Base-by-base conservation (phyloP, 1,139 yeast genomes). In the Yamadazyma dushanensis region DNA sequence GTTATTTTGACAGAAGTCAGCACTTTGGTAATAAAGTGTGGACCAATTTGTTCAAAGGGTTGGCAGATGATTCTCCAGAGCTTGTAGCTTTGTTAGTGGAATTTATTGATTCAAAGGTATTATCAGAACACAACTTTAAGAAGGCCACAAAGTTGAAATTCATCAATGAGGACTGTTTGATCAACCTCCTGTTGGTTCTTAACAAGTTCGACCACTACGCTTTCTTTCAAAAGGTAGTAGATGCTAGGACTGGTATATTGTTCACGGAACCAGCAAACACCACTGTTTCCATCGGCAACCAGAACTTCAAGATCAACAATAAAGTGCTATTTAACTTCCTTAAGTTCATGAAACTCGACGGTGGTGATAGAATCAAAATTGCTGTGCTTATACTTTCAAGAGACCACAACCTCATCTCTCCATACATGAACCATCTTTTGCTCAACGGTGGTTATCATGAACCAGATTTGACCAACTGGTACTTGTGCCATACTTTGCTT, bases 131-230 rank as follows among this genome's bases (percentile, higher is more conserved):
- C 1, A 66, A 76, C 11, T 83, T 81, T 51, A 76, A 78, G 45
- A 82, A 80, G 50, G 66, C 82, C 39, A 76, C 89, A 1, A 90
- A 89, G 54, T 76, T 88, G 47, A 78, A 79, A 45, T 73, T 89
- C 14, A 75, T 90, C 50, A 88, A 86, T 50, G 97, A 90, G 51
- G 78, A 85, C 68, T 77, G 83, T 20, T 56, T 89, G 46, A 70
- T 73, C 24, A 79, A 79, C 39, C 50, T 86, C 24, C 76, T 78
- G 25, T 54, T 85, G 2, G 80, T 79, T 40, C 54, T 66, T 18
- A 61, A 72, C 21, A 66, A 64, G 29, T 54, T 62, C 18, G 61
- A 59, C 3, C 54, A 42, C 13, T 13, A 14, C 10, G 32, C 47
- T 2, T 50, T 54, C 5, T 67, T 80, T 19, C 65, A 71, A 34